Evolutionary conservation across 2,329 filamentous ascomycete genomes (phyloP).

Genomic region (Hypoxylon sp.): DNA sequence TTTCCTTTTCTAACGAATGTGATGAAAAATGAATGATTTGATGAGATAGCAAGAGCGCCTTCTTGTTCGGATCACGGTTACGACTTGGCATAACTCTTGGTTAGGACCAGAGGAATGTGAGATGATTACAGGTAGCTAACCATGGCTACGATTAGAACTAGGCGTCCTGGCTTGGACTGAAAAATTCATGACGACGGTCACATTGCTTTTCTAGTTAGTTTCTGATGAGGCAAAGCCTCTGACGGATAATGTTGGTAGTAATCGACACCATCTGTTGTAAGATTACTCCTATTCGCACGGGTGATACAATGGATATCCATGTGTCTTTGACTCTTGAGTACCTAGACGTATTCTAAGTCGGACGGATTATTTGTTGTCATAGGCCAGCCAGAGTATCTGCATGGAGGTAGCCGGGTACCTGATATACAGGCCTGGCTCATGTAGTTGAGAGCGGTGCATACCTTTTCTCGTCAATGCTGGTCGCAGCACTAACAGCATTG

Average conservation of each 20-base stretch:
- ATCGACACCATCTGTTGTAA: constrained; percentile 31
- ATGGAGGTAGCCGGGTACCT: no score
- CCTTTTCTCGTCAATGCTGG: not conserved
- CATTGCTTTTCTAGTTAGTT: constrained; percentile 28
- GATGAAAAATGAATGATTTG: constrained; percentile 49
- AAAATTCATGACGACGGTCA: constrained; percentile 45
- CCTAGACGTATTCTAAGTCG: no score
- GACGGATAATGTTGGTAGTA: constrained; percentile 43
- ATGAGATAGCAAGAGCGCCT: constrained; percentile 46
- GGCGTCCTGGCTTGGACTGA: constrained; percentile 47
- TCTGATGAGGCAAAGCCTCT: constrained; percentile 25
- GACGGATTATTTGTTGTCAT: not conserved
- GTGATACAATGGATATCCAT: not conserved
- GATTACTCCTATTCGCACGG: not conserved
- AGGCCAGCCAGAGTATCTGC: not conserved
- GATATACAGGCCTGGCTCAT: no score
- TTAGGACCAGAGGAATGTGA: constrained; percentile 42
- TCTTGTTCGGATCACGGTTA: constrained; percentile 49
- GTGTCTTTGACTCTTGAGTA: not conserved
- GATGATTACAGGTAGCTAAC: constrained; percentile 29
- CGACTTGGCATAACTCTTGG: constrained; percentile 46
- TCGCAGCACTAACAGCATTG: not conserved
- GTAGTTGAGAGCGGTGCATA: not conserved
- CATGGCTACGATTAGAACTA: constrained; percentile 47
- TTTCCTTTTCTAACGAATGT: constrained; percentile 45